These are phyloP conservation scores for Diaporthe sp. DNA, from an alignment of 2,329 filamentous ascomycete genomes.

Conservation along the genomic window DNA sequence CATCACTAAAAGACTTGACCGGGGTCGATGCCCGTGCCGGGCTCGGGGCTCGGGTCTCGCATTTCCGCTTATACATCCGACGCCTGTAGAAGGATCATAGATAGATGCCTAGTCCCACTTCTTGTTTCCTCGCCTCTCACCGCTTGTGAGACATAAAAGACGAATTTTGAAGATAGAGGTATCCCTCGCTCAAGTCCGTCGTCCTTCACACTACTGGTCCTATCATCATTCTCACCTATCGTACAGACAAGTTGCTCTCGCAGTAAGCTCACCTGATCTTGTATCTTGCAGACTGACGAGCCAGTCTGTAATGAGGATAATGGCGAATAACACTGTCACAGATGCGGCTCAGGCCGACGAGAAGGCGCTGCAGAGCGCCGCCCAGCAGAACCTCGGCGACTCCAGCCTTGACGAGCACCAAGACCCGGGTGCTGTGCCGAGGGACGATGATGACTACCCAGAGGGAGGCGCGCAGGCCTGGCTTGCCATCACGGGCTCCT, in stretches of 20 bases:
- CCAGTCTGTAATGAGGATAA: neutral
- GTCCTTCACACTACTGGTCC: neutral
- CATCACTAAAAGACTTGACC: no score
- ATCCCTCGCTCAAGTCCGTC: neutral
- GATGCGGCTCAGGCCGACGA: constrained; percentile 1
- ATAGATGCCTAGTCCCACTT: neutral
- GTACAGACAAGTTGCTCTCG: neutral
- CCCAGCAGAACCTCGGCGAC: neutral
- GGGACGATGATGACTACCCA: neutral
- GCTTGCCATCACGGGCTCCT: neutral
- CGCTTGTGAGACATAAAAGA: neutral
- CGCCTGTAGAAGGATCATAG: neutral
- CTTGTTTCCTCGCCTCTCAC: neutral
- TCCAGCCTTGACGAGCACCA: neutral
- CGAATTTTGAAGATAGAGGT: neutral
- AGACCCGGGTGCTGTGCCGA: neutral
- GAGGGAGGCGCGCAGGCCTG: neutral
- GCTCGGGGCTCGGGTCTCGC: no score
- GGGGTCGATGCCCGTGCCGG: no score
- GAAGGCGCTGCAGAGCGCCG: neutral
- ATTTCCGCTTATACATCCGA: no score
- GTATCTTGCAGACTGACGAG: neutral
- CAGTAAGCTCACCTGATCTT: neutral
- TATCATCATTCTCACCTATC: neutral
- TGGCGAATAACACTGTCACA: neutral